These are phyloP conservation scores for Hygrocybe punicea DNA, from an alignment of 768 basidiomycete genomes.

Conservation along the genomic window DNA sequence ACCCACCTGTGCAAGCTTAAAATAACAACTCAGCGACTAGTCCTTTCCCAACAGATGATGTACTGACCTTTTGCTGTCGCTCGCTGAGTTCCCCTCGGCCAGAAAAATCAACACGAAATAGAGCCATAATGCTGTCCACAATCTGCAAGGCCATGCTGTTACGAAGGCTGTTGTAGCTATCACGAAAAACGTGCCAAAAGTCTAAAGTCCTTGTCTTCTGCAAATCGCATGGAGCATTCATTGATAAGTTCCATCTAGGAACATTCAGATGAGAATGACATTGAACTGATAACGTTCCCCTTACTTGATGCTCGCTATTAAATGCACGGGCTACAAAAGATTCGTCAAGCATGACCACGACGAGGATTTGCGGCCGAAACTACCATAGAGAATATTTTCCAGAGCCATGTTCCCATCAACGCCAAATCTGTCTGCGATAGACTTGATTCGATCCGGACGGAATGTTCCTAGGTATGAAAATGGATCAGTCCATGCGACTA, in stretches of 20 bases:
- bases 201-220: slow-evolving; percentile 83
- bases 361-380: slow-evolving; percentile 3
- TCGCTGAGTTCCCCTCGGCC: slow-evolving; percentile 93
- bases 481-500: slow-evolving; percentile 8
- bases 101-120: slow-evolving; percentile 91
- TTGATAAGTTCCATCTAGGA: slow-evolving; percentile 86
- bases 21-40: not conserved
- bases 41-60: not conserved
- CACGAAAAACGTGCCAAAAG: slow-evolving; percentile 49
- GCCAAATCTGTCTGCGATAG: slow-evolving; percentile 90
- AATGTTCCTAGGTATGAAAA: slow-evolving; percentile 65
- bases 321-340: slow-evolving; percentile 70
- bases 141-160: slow-evolving; percentile 51
- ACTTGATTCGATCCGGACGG: slow-evolving; percentile 86
- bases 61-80: slow-evolving; percentile 78
- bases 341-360: not conserved
- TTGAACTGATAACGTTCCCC: slow-evolving; percentile 2
- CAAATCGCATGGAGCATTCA: slow-evolving; percentile 82
- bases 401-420: slow-evolving; percentile 85
- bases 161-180: not conserved
- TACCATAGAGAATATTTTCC: slow-evolving; percentile 90
- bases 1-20: slow-evolving; percentile 76
- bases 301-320: slow-evolving; percentile 88
- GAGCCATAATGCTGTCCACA: slow-evolving; percentile 95
- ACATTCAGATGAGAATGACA: slow-evolving; percentile 7